Base-by-base conservation (phyloP, 1,284 basidiomycete genomes). In the Sporisorium iseilematis-ciliati region DNA sequence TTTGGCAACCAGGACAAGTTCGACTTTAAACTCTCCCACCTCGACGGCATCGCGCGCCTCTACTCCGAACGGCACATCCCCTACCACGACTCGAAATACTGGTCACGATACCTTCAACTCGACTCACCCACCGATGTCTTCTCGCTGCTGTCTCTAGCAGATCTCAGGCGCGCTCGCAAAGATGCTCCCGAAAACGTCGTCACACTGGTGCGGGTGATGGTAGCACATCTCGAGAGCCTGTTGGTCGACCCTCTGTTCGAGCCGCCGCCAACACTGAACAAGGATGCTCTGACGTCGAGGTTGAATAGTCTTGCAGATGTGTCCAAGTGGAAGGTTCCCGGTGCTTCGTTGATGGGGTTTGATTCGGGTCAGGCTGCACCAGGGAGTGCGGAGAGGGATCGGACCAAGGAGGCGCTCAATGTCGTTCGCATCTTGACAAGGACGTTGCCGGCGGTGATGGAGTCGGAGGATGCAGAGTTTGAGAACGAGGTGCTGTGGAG, bases 191-290 rank as follows among this genome's bases (percentile, higher is more conserved):
- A 84, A 49, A 84, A 83, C 54, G 42, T 84, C 29, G 69, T 76
- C 8, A 82, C 77, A 1, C 65, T 84, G 12, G 72, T 84, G n/a
- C 46, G 68, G 29, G 72, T 84, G 18, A 71, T 84, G 45, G 65
- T 73, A 26, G 63, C 77, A n/a, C 82, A 84, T 41, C 72, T 84
- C 35, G 80, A 83, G 45, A 77, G 76, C 33, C 70, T 84, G 1
- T 57, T 78, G 29, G 50, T 80, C 16, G 82, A 84, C 60, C 78
- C 76, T 0, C 46, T 59, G 10, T 80, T 84, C 45, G 70, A 70
- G n/a, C 70, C 77, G 25, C 66, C 78, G 20, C 73, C 50, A 7
- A 57, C 59, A 25, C 46, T 62, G 29, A 40, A 10, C 11, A 59
- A 49, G 20, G 40, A 60, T 41, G 29, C 53, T 1, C n/a, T 64